phyloP scores from a whole-genome alignment of 2,329 filamentous ascomycete genomes.

The Proliferodiscus dingleyae region DNA sequence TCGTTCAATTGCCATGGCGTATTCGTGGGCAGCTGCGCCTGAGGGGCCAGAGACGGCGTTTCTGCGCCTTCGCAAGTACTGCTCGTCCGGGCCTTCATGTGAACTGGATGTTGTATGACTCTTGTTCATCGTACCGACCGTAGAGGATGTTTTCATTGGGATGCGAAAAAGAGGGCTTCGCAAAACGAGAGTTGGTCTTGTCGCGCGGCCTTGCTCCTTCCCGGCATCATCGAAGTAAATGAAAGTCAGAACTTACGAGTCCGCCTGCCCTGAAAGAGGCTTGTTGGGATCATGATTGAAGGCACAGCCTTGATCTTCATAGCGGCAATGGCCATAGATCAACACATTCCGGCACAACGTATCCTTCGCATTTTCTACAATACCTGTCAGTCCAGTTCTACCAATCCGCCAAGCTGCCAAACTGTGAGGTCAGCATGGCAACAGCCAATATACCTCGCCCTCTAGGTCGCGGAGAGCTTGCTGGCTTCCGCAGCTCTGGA shows the following conservation, averaged over 20 bases:
- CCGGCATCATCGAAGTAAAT: too few relatives aligned
- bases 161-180: too few relatives aligned
- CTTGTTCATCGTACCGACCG: too few relatives aligned
- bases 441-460: slow-evolving; percentile 42
- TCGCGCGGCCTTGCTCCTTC: too few relatives aligned
- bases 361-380: slow-evolving; percentile 71
- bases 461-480: slow-evolving; percentile 54
- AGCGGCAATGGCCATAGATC: slow-evolving; percentile 90
- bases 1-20: neutral
- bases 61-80: too few relatives aligned
- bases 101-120: too few relatives aligned
- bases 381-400: slow-evolving; percentile 18
- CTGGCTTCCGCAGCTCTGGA: slow-evolving; percentile 32
- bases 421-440: neutral
- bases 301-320: slow-evolving; percentile 81
- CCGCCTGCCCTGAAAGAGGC: slow-evolving; percentile 41
- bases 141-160: too few relatives aligned
- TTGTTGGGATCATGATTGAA: slow-evolving; percentile 82
- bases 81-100: too few relatives aligned
- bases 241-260: slow-evolving; percentile 50
- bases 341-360: slow-evolving; percentile 88
- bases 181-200: too few relatives aligned
- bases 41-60: slow-evolving; percentile 4
- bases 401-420: too few relatives aligned
- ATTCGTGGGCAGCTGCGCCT: slow-evolving; percentile 5